A percentile compares a stretch with the other conserved stretches of the same genome.
These are phyloP conservation scores for Globisporangium nagaii DNA, from an alignment of 352 stramenopile species.

Conservation along the genomic window DNA sequence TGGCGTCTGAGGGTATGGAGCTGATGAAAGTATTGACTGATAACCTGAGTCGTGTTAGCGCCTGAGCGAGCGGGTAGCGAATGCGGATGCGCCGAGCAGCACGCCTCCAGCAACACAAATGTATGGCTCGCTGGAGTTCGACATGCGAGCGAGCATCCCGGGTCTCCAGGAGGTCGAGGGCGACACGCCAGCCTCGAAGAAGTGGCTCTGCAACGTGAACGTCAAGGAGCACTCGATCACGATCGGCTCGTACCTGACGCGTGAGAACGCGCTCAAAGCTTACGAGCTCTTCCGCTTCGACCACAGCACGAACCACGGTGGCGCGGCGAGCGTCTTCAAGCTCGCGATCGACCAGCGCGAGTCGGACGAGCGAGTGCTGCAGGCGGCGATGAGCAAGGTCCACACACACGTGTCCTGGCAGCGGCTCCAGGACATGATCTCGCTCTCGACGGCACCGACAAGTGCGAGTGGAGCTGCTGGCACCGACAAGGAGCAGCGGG, in stretches of 20 bases:
- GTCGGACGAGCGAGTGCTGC: constrained; percentile 27
- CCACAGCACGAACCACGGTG: constrained; percentile 17
- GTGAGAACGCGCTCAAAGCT: constrained; percentile 29
- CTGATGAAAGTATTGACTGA: not conserved
- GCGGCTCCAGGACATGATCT: constrained; percentile 22
- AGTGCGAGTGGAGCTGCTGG: not conserved
- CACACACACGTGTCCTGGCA: constrained; percentile 33
- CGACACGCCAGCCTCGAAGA: not conserved
- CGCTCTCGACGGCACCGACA: constrained; percentile 1
- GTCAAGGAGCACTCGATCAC: constrained; percentile 32
- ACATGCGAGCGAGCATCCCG: constrained; percentile 21
- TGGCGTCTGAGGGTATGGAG: not conserved
- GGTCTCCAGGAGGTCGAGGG: constrained; percentile 28
- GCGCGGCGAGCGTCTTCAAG: constrained; percentile 24
- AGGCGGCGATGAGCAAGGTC: constrained; percentile 32
- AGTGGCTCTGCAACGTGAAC: constrained; percentile 53
- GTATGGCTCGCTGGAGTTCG: constrained; percentile 25
- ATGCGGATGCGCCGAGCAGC: not conserved
- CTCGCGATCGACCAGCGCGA: constrained; percentile 17
- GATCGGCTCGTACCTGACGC: constrained; percentile 28
- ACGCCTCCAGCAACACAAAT: constrained; percentile 4
- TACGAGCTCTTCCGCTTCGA: constrained; percentile 37
- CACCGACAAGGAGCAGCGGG: not conserved
- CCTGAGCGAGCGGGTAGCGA: constrained; percentile 1
- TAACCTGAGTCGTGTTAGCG: not conserved